Conservation (phyloP, 768 basidiomycete species). For the Leccinum pellstonianum region DNA sequence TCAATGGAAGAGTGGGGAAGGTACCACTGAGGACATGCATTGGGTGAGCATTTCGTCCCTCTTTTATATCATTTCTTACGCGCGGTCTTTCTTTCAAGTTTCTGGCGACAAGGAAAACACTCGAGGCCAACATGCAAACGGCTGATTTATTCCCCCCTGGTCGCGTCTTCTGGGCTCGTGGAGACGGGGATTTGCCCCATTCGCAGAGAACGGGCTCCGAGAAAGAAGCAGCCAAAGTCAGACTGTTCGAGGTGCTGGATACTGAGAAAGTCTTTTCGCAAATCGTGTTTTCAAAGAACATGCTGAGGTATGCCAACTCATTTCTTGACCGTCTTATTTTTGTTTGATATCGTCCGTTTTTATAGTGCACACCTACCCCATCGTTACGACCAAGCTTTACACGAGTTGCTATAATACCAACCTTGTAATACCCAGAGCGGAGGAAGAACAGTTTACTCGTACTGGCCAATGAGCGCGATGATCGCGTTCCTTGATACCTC, state of each 20-base stretch:
- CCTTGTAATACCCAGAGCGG: constrained; percentile 1
- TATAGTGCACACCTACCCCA: constrained; percentile 74
- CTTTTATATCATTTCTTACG: neutral
- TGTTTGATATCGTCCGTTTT: constrained; percentile 3
- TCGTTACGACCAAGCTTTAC: constrained; percentile 73
- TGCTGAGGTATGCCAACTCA: constrained; percentile 60
- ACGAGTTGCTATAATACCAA: constrained; percentile 55
- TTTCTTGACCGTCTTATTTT: neutral
- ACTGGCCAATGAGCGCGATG: neutral
- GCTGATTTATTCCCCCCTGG: constrained; percentile 75
- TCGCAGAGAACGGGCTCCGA: constrained; percentile 30
- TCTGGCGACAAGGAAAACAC: constrained; percentile 74
- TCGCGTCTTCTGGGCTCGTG: constrained; percentile 74
- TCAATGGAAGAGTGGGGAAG: constrained; percentile 61
- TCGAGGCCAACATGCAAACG: constrained; percentile 82
- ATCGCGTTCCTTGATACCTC: constrained; percentile 12
- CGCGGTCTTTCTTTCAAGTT: constrained; percentile 45
- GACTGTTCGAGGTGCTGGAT: constrained; percentile 76
- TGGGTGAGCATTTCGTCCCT: constrained; percentile 45
- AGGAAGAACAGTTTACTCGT: neutral
- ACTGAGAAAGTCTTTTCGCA: constrained; percentile 77
- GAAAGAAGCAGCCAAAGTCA: constrained; percentile 48
- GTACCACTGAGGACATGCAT: constrained; percentile 45
- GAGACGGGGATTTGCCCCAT: constrained; percentile 67
- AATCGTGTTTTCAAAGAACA: constrained; percentile 77